Base-by-base conservation (phyloP, 208 protist genomes). In the Leishmania mexicana region DNA sequence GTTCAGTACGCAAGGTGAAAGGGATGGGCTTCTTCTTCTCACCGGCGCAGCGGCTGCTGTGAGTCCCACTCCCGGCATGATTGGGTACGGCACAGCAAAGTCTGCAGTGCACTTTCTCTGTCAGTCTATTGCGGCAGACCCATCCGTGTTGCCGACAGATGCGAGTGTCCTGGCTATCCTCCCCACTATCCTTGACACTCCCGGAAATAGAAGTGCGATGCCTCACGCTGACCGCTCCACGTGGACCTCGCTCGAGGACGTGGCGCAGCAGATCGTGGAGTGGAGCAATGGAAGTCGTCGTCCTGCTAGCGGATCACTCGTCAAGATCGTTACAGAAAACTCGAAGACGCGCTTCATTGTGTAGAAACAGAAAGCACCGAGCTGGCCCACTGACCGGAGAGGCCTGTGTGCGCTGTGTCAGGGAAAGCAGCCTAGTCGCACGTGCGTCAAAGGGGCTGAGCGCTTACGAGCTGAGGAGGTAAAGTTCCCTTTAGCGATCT, bases 21-120 rank as follows among this genome's bases (percentile, higher is more conserved):
- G 40, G 8, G 78, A 68, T 54, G 81, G 84, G 40, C 84, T 98
- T 5, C 82, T 97, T n/a, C 82, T 94, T 4, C 82, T 98, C 11
- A 87, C 93, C 19, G 96, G 96, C n/a, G 70, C 70, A 54, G 70
- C 70, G 17, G 70, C 70, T 38, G 70, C 70, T 15, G 21, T 54
- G 40, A 80, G 76, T 15, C 88, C 89, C 19, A 94, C 93, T 11
- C 89, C 95, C 3, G 65, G 58, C 19, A 97, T 97, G 93, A 78
- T 98, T 17, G 94, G 86, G 28, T 98, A 98, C 84, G 96, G 95
- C n/a, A 67, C 90, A 13, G 91, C 93, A 0, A 98, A 98, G 87
- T 84, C 88, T 17, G 90, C 90, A 42, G 95, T 98, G 15, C 96
- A 98, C 87, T 93, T 94, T 60, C 82, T 98, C 40, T 87, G 89